Base-by-base conservation (phyloP, 108 stramenopile species). In the Epipyxis sp. region DNA sequence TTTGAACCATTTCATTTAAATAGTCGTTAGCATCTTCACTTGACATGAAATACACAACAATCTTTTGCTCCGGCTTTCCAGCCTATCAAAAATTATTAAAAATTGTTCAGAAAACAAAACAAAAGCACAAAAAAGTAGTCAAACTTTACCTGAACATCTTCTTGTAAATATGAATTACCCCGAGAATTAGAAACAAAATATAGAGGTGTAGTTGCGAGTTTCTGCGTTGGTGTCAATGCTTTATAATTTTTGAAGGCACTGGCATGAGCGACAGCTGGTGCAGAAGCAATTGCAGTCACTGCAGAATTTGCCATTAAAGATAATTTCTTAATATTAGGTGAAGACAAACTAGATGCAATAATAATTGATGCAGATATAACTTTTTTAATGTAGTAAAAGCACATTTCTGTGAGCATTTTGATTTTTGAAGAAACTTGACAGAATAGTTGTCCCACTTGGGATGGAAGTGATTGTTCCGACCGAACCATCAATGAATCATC, bases 81-180 rank as follows among this genome's bases (percentile, higher is more conserved):
- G 35, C 3, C 61, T 35, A 35, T 65, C 6, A 20, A 50, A 50
- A 50, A 50, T 13, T 20, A 20, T 50, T 6, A 50, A 50, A 50
- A 50, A 50, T 13, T n/a, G n/a, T 13, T 50, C 20, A 50, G 46
- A 50, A 50, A 50, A 20, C 6, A 20, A 50, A 13, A 13, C 46
- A 20, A 50, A 50, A 50, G 6, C 6, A 50, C 20, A 6, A 20
- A 6, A 13, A 50, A 20, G 46, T 13, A 13, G 6, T 20, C 20
- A 50, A 6, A 13, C 46, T 50, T 20, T 50, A 50, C 46, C 46
- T 50, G 46, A 50, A 37, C 61, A 65, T 65, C 61, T 10, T 65
- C 61, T 25, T 65, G 61, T 35, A 65, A 37, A 65, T 35, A 65
- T 16, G 61, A 29, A 37, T 65, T 65, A 32, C 61, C 61, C 3